Evolutionary conservation across 2,329 filamentous ascomycete species (phyloP).

Genomic region (Neofusicoccum sp.): DNA sequence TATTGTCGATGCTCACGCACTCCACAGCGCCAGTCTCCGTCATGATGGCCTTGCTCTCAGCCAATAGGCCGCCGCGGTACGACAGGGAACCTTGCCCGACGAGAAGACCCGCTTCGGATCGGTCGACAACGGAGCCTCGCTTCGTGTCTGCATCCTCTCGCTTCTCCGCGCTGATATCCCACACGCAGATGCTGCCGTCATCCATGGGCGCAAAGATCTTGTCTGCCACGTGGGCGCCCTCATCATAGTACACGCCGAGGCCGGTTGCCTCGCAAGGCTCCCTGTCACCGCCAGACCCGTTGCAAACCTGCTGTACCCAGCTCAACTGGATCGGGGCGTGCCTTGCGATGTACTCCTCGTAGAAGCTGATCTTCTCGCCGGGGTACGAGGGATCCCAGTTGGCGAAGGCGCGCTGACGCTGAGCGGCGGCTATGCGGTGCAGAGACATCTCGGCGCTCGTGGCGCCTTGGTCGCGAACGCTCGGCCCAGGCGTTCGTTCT

Average conservation of each 20-base stretch:
- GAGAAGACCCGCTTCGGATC: slow-evolving; percentile 56
- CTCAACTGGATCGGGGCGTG: slow-evolving; percentile 70
- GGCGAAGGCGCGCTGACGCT: slow-evolving; percentile 53
- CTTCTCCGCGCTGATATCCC: slow-evolving; percentile 56
- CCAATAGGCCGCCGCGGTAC: slow-evolving; percentile 45
- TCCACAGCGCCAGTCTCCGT: slow-evolving; percentile 74
- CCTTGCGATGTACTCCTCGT: slow-evolving; percentile 82
- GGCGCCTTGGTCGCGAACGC: slow-evolving; percentile 28
- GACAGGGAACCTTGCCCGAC: slow-evolving; percentile 48
- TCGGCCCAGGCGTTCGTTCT: slow-evolving; percentile 22
- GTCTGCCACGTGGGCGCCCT: slow-evolving; percentile 49
- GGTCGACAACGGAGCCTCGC: slow-evolving; percentile 63
- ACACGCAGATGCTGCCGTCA: slow-evolving; percentile 83
- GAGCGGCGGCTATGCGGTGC: slow-evolving; percentile 32
- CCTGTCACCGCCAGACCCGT: slow-evolving; percentile 38
- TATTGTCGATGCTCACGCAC: slow-evolving; percentile 75
- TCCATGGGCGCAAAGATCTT: slow-evolving; percentile 75
- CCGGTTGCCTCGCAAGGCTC: slow-evolving; percentile 67
- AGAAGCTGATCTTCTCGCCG: slow-evolving; percentile 74
- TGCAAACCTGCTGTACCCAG: slow-evolving; percentile 68
- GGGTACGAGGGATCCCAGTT: slow-evolving; percentile 83
- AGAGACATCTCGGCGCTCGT: slow-evolving; percentile 32
- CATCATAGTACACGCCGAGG: slow-evolving; percentile 62
- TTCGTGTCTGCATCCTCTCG: slow-evolving; percentile 1
- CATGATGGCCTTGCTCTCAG: slow-evolving; percentile 54